Evolutionary conservation across 306 rosid species (phyloP).

Genomic region (Begonia fuchsioides): DNA sequence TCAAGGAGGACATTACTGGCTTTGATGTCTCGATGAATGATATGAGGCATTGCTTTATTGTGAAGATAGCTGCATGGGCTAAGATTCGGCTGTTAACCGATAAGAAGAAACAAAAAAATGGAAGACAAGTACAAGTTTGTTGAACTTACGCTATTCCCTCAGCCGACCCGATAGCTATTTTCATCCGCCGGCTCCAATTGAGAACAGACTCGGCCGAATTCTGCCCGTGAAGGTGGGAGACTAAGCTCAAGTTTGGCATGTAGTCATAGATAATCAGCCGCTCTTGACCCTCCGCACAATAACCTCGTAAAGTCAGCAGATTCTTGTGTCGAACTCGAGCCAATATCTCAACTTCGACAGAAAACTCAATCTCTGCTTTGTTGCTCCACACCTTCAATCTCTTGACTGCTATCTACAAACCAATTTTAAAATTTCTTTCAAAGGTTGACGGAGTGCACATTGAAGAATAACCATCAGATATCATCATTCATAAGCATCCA

Average conservation of each 20-base stretch:
- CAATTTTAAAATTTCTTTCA: conserved; percentile 8
- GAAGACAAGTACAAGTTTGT: background rate
- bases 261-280: conserved; percentile 83
- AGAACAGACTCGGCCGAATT: conserved; percentile 81
- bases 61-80: conserved; percentile 77
- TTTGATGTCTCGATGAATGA: conserved; percentile 82
- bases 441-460: background rate
- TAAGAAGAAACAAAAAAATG: background rate
- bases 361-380: conserved; percentile 88
- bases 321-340: conserved; percentile 96
- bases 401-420: conserved; percentile 76
- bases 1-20: conserved; percentile 83
- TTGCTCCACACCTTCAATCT: conserved; percentile 92
- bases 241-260: conserved; percentile 86
- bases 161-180: conserved; percentile 78
- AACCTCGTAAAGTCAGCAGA: conserved; percentile 85
- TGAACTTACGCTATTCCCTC: conserved; percentile 81
- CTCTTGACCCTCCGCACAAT: conserved; percentile 97
- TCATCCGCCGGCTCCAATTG: conserved; percentile 77
- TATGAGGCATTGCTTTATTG: conserved; percentile 79
- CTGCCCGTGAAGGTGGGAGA: conserved; percentile 93
- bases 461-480: background rate
- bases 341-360: conserved; percentile 89
- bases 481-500: background rate
- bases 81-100: conserved; percentile 1